Evolutionary conservation across 768 basidiomycete species (phyloP), one percentile per base, ranked within the genome.

Genomic region (Lactarius sanguifluus): DNA sequence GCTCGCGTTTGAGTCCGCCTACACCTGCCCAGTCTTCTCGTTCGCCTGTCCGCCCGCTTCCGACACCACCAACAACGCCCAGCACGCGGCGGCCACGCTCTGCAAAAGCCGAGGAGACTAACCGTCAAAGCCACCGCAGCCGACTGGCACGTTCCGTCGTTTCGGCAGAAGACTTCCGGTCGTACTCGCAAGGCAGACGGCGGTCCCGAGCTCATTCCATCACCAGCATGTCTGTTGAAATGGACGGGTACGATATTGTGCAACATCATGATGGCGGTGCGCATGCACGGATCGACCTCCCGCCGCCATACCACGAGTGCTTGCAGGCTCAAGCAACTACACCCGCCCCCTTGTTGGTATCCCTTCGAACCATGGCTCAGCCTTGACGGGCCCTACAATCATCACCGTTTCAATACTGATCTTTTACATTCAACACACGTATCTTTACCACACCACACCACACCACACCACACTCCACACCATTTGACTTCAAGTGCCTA

Each of bases 301-400:
- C 68, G 25, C 68, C 68, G n/a, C 68, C 68, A 1, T 69, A 69
- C 57, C 41, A 59, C 34, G 68, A 69, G 41, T 66, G 67, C 60
- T 52, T 66, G 59, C 57, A 28, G 30, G 30, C 16, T 32, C 57
- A 59, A 30, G 45, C 58, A 30, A 8, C 50, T 36, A 43, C 28
- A 41, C 32, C 34, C 5, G 6, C 50, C 23, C 20, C 23, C 15
- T 56, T 41, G 55, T 43, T 25, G 23, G 7, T 23, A 59, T 59
- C 61, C 43, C 20, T 16, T 41, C 56, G 5, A n/a, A 25, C 60
- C 16, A 23, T 25, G 18, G 7, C 36, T 16, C 30, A 43, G 15
- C 55, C 55, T 61, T 40, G 34, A 52, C 28, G 34, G 1, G 10
- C 20, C 16, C 45, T 40, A 8, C 32, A 10, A 56, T 7, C 16